These are phyloP conservation scores for Mortierella sp. DNA, from an alignment of 371 early-diverging fungal genomes.

Conservation along the genomic window DNA sequence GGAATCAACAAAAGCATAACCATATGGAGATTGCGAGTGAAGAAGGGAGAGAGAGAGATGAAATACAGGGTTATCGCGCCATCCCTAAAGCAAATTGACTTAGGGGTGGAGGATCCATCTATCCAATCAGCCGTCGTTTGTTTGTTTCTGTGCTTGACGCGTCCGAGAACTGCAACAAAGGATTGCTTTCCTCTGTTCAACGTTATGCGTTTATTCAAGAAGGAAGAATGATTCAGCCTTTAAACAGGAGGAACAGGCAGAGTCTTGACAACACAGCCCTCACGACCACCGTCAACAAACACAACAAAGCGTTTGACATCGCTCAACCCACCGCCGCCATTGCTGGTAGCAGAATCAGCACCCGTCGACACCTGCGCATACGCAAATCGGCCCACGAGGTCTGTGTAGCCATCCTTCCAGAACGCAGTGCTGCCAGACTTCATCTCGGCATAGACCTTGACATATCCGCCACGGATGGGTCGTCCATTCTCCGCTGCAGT, in stretches of 20 bases:
- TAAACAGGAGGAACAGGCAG: constrained; percentile 53
- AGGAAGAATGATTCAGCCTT: not conserved
- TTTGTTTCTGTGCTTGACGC: not conserved
- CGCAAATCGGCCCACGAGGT: constrained; percentile 73
- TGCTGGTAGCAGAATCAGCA: not conserved
- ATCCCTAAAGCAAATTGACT: not conserved
- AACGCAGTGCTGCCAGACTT: constrained; percentile 58
- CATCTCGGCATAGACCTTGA: constrained; percentile 70
- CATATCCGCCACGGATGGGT: constrained; percentile 69
- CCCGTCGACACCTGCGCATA: constrained; percentile 66
- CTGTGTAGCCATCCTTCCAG: constrained; percentile 78
- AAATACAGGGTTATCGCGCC: not conserved
- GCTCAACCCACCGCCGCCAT: constrained; percentile 22
- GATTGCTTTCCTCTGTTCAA: not conserved
- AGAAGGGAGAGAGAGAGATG: not conserved
- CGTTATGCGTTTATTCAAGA: not conserved
- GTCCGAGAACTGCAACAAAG: not conserved
- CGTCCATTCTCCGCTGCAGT: constrained; percentile 16
- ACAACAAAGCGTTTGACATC: constrained; percentile 48
- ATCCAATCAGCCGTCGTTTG: not conserved
- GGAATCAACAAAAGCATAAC: not conserved
- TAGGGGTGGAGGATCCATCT: not conserved
- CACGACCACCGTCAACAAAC: constrained; percentile 51
- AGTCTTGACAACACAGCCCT: constrained; percentile 51
- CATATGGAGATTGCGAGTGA: not conserved